A percentile compares a stretch with the other conserved stretches of the same genome.
These are phyloP conservation scores for Polygonum aviculare DNA, from an alignment of 148 eudicot genomes.

Conservation along the genomic window DNA sequence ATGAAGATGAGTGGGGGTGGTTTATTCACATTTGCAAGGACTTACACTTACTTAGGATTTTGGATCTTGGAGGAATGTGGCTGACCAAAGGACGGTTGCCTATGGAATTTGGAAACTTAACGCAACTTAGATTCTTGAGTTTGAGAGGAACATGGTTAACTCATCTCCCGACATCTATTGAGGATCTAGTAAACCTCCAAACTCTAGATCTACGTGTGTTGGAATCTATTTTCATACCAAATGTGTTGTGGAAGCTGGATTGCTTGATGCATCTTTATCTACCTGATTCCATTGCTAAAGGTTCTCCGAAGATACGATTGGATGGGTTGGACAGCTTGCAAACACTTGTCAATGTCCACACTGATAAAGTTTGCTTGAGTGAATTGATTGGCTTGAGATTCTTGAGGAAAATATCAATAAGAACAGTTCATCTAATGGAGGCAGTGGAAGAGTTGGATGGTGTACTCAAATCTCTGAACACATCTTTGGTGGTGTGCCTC, in stretches of 20 bases:
- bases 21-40: not conserved
- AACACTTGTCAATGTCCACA: not conserved
- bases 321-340: not conserved
- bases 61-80: not conserved
- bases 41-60: not conserved
- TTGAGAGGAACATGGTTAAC: conserved; percentile 5
- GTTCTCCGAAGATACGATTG: not conserved
- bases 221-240: not conserved
- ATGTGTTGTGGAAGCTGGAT: not conserved
- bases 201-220: not conserved
- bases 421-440: not conserved
- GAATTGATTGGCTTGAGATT: not conserved
- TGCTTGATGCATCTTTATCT: conserved; percentile 2
- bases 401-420: not conserved
- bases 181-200: not conserved
- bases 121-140: not conserved
- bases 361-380: not conserved
- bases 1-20: not conserved
- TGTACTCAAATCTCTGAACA: too few relatives aligned
- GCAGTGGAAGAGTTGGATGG: not conserved
- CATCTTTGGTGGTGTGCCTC: too few relatives aligned
- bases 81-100: not conserved
- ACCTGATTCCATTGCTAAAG: not conserved
- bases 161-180: not conserved
- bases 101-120: not conserved